Base-by-base conservation (phyloP, 371 early-diverging fungal genomes). In the Apophysomyces variabilis region DNA sequence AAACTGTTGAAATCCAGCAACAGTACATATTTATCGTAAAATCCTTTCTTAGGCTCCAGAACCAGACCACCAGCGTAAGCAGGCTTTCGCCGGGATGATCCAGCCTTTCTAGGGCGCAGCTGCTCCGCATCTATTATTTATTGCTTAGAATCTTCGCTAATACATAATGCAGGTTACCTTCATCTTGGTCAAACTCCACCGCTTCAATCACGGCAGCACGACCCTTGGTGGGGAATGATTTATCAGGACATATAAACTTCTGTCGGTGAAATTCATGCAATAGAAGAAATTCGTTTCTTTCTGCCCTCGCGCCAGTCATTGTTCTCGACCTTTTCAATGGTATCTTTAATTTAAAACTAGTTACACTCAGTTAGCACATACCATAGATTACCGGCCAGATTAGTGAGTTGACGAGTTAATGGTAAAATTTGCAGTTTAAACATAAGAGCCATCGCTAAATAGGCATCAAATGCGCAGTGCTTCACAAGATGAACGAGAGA, bases 1-100 rank as follows among this genome's bases (percentile, higher is more conserved):
- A 99, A 88, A 81, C 96, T 95, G 90, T 99, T 99, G 87, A 99
- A 99, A 87, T 99, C 99, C 47, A 99, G 83, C 56, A 99, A 80
- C 43, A 99, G 75, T 5, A 99, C 96, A 72, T 88, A 95, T 65
- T 93, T 95, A 74, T 99, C 98, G 76, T 99, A 99, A 64, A 98
- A 92, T 0, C 99, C 99, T 65, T 89, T 92, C 72, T 96, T 94
- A 41, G 99, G 99, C 58, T 99, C 99, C 67, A 99, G 79, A 7
- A 99, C 99, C 18, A 99, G 85, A 69, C 99, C 99, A 63, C 99
- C 99, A 13, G 92, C 77, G 70, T 99, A 99, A 9, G 96, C 94
- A 8, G 98, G 93, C 67, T 97, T 97, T 64, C 93, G 85, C 14
- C 91, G 85, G 0, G 84, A 75, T 0, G 66, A 61, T 0, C 57